phyloP scores from a whole-genome alignment of 176 grass and related monocot genomes.

The Microstegium vimineum region DNA sequence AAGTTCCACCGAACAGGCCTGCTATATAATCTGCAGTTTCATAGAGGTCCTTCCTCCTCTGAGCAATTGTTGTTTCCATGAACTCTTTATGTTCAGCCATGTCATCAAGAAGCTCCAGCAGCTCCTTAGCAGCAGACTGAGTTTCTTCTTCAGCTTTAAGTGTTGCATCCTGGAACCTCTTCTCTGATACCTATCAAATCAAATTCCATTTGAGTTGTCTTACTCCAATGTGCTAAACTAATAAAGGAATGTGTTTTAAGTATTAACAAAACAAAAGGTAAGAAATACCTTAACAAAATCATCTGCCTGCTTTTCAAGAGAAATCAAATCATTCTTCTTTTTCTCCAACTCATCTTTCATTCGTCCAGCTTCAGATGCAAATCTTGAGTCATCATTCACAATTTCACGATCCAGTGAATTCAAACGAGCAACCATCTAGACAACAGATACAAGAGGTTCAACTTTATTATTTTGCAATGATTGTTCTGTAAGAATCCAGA shows the following conservation, averaged over 20 bases:
- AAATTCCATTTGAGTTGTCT: neutral
- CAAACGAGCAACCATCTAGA: conserved; percentile 41
- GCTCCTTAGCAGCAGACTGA: conserved; percentile 36
- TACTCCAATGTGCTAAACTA: neutral
- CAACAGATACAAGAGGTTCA: neutral
- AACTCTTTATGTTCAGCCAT: conserved; percentile 59
- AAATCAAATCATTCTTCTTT: conserved; percentile 42
- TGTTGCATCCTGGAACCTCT: conserved; percentile 24
- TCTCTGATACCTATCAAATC: conserved; percentile 50
- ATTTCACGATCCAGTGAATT: conserved; percentile 45
- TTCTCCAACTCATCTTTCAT: conserved; percentile 40
- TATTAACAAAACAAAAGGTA: neutral
- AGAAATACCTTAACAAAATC: conserved; percentile 63
- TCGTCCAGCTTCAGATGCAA: conserved; percentile 36
- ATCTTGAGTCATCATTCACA: conserved; percentile 43
- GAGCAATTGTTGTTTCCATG: conserved; percentile 38
- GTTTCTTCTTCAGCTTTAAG: conserved; percentile 42
- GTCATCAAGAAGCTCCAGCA: conserved; percentile 54
- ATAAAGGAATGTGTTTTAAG: neutral
- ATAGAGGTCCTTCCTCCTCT: conserved; percentile 46
- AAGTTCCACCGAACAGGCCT: no score
- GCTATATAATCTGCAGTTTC: conserved; percentile 57
- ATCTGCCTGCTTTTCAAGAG: conserved; percentile 47
- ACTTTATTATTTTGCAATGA: neutral
- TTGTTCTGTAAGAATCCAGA: neutral